Percentiles rank a stretch among this genome's conserved stretches.
Evolutionary conservation across 768 basidiomycete species (phyloP).

Genomic region (Lactarius indigo): DNA sequence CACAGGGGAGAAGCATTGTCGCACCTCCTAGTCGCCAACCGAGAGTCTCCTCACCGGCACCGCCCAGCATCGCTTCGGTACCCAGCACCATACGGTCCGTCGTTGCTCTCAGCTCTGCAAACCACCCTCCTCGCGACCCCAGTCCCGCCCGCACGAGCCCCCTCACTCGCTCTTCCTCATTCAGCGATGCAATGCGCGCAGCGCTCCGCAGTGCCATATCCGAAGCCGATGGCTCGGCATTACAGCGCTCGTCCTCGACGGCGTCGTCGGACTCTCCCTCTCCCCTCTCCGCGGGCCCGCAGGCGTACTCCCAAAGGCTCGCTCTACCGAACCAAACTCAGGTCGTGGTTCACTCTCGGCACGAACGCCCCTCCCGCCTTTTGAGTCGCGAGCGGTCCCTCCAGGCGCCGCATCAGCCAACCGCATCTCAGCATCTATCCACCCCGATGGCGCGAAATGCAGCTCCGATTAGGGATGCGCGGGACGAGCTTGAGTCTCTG

Average conservation of each 20-base stretch:
- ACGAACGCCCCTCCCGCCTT: neutral
- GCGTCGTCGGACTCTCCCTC: neutral
- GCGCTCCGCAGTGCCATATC: constrained; percentile 13
- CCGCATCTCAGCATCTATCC: neutral
- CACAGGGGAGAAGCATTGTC: neutral
- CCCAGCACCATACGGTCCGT: neutral
- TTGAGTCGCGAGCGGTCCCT: neutral
- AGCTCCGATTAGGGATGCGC: neutral
- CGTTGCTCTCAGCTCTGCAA: neutral
- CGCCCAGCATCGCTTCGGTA: neutral
- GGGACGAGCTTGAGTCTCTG: constrained; percentile 8
- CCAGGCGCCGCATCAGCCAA: neutral
- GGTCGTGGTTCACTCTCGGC: neutral
- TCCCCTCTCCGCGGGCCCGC: neutral
- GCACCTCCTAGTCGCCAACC: neutral
- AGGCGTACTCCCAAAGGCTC: neutral
- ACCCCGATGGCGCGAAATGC: neutral
- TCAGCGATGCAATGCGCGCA: constrained; percentile 14
- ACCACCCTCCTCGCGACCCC: neutral
- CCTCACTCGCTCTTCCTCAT: constrained; percentile 12
- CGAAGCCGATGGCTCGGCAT: neutral
- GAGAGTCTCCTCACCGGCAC: neutral
- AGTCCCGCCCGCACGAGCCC: neutral
- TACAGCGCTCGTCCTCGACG: constrained; percentile 4
- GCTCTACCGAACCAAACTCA: neutral